A percentile compares a stretch with the other conserved stretches of the same genome.
Evolutionary conservation across 306 rosid species (phyloP).

Genomic region (Gastrolobium villosum): DNA sequence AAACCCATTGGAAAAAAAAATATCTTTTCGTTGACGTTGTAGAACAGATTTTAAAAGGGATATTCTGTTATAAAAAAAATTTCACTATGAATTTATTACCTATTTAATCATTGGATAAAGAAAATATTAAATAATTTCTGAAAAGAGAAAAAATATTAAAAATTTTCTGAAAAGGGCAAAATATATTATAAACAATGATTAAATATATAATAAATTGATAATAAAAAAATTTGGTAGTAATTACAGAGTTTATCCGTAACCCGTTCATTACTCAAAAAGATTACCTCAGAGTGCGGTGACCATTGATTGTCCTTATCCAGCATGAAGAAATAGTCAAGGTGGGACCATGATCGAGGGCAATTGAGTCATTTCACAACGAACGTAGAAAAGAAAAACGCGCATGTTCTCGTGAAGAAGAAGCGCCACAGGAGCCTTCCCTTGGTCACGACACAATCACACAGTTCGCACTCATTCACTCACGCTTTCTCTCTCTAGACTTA

Average conservation of each 20-base stretch:
- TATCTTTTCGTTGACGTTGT: too few species aligned
- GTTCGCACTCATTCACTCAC: constrained; percentile 38
- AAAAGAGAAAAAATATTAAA: too few species aligned
- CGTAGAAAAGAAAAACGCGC: constrained; percentile 16
- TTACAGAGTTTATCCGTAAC: background rate
- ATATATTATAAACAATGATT: too few species aligned
- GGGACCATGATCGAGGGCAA: constrained; percentile 40
- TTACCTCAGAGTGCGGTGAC: background rate
- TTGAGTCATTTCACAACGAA: constrained; percentile 26
- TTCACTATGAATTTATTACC: too few species aligned
- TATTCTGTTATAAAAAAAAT: too few species aligned
- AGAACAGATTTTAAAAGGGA: too few species aligned
- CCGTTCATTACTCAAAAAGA: background rate
- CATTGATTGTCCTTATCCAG: constrained; percentile 40
- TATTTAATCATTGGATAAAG: too few species aligned
- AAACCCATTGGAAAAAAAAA: too few species aligned
- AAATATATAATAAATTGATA: too few species aligned
- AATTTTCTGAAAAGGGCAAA: too few species aligned
- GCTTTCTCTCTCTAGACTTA: constrained; percentile 25
- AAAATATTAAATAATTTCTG: too few species aligned
- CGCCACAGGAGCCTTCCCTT: constrained; percentile 68
- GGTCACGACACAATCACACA: constrained; percentile 52
- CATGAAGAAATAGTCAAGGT: constrained; percentile 31
- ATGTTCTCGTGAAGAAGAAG: constrained; percentile 82
- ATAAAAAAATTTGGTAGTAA: too few species aligned